Evolutionary conservation across 2,329 filamentous ascomycete species (phyloP).

Genomic region (Exophiala oligosperma): DNA sequence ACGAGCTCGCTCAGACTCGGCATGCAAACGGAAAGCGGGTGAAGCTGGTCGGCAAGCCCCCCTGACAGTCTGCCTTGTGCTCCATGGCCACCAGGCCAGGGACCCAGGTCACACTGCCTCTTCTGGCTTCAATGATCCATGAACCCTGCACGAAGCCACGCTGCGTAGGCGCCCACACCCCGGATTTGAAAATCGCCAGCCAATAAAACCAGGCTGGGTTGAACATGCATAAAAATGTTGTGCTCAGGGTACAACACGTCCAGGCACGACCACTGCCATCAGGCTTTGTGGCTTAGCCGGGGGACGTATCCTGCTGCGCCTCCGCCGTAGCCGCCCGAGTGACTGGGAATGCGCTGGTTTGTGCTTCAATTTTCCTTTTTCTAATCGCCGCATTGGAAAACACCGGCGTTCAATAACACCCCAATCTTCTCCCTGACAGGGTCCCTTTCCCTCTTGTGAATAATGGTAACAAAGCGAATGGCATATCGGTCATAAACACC

Average conservation of each 20-base stretch:
- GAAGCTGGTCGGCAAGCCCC: neutral
- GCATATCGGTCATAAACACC: constrained; percentile 23
- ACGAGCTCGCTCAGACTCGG: neutral
- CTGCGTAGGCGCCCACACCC: neutral
- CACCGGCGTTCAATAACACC: neutral
- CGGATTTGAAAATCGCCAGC: neutral
- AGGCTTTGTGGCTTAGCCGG: neutral
- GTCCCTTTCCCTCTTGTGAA: constrained; percentile 2
- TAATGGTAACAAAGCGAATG: constrained; percentile 20
- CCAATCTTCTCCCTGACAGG: neutral
- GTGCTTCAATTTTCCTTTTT: neutral
- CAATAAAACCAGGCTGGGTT: neutral
- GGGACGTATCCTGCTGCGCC: neutral
- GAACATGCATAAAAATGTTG: neutral
- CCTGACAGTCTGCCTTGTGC: neutral
- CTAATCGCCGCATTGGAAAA: no score
- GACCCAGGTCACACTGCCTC: neutral
- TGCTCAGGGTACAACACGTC: neutral
- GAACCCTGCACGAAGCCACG: no score
- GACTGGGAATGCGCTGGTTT: neutral
- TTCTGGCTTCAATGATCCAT: neutral
- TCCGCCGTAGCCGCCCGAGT: neutral
- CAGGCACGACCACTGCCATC: neutral
- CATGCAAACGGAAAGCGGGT: neutral
- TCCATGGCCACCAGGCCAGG: neutral